phyloP scores from a whole-genome alignment of 208 protist species.

The Crithidia sp. region DNA sequence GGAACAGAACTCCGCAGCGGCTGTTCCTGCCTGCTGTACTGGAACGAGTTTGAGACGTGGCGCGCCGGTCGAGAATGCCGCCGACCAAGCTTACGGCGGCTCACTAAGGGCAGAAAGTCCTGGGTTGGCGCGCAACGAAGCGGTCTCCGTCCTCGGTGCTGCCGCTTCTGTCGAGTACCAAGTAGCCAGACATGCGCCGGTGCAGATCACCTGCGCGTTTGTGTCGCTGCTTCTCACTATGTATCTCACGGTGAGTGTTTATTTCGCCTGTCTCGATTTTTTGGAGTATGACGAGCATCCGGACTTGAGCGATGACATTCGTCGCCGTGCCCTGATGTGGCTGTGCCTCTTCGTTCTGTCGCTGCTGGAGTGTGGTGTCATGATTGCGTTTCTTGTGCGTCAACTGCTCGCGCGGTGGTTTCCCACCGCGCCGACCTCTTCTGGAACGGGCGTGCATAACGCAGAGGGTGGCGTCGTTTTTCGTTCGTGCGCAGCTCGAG shows the following conservation, averaged over 20 bases:
- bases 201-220: not conserved
- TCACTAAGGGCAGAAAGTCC: no score
- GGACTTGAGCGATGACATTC: not conserved
- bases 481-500: not conserved
- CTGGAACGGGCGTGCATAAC: not conserved
- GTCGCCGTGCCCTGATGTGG: not conserved
- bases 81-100: no score
- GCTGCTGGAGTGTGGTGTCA: conserved; percentile 1
- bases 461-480: not conserved
- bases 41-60: no score
- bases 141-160: no score
- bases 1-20: no score
- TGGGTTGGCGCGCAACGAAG: no score
- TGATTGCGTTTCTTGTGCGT: conserved; percentile 1
- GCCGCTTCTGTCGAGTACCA: no score
- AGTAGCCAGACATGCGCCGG: no score
- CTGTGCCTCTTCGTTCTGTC: not conserved
- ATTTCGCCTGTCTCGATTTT: not conserved
- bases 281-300: not conserved
- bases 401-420: not conserved
- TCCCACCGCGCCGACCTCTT: no score
- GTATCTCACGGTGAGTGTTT: not conserved
- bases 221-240: not conserved
- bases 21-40: no score
- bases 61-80: no score